These are phyloP conservation scores for Chlorella sp. DNA, from an alignment of 139 green algal genomes.

Conservation along the genomic window DNA sequence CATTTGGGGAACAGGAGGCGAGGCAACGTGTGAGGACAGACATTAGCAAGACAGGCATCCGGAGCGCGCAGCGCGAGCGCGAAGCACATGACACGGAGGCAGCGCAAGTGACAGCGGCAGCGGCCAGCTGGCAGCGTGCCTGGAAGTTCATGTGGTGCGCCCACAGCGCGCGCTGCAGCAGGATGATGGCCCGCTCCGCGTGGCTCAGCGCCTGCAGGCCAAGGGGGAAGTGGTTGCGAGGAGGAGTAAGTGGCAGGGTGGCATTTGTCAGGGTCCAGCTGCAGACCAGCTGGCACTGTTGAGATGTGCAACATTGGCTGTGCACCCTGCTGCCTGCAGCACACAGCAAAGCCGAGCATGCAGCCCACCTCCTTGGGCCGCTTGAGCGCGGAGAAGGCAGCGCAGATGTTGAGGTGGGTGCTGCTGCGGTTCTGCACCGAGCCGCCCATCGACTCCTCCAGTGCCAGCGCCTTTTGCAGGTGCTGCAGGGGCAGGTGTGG, in stretches of 20 bases:
- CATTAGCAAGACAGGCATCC: too few species aligned
- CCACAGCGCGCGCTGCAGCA: slow-evolving; percentile 43
- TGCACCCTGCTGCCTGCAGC: too few species aligned
- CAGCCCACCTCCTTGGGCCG: slow-evolving; percentile 30
- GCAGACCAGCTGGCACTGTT: too few species aligned
- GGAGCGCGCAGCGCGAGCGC: too few species aligned
- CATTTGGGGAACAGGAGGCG: background rate
- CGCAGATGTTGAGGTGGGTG: slow-evolving; percentile 54
- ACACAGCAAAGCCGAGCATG: background rate
- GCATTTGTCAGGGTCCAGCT: background rate
- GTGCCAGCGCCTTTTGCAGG: slow-evolving; percentile 41
- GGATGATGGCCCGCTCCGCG: slow-evolving; percentile 45
- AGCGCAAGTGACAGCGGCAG: too few species aligned
- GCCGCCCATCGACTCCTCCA: slow-evolving; percentile 31
- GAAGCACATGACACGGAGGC: too few species aligned
- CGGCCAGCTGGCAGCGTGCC: background rate
- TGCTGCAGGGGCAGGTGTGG: slow-evolving; percentile 23
- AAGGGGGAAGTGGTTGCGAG: background rate
- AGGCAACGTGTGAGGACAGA: background rate
- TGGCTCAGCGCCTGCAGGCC: slow-evolving; percentile 36
- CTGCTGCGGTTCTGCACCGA: slow-evolving; percentile 32
- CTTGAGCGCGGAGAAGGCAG: slow-evolving; percentile 39
- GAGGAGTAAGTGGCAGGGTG: background rate
- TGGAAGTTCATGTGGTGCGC: slow-evolving; percentile 16
- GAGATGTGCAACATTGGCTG: too few species aligned